Evolutionary conservation across 1,284 basidiomycete species (phyloP).

Genomic region (Ceratobasidium sp.): DNA sequence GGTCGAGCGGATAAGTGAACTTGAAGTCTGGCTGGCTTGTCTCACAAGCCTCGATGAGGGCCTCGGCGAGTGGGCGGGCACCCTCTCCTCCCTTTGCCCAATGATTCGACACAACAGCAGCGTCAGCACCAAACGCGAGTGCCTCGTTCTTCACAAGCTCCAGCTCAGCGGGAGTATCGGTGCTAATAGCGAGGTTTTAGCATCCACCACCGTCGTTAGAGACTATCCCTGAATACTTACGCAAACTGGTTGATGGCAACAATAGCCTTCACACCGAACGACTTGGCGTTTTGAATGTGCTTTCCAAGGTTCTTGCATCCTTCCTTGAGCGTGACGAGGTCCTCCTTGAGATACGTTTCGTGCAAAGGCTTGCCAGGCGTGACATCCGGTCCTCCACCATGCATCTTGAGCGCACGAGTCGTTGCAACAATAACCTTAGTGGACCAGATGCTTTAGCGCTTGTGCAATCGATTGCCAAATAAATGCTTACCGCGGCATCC

Average conservation of each 20-base stretch:
- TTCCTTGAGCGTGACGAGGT: constrained; percentile 87
- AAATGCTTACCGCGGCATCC: constrained; percentile 68
- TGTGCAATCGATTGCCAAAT: too few relatives aligned
- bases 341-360: constrained; percentile 94
- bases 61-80: constrained; percentile 85
- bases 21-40: constrained; percentile 79
- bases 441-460: not conserved
- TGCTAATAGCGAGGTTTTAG: constrained; percentile 56
- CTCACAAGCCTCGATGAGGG: constrained; percentile 85
- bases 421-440: constrained; percentile 88
- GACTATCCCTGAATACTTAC: constrained; percentile 58
- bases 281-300: constrained; percentile 95
- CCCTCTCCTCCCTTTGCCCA: constrained; percentile 95
- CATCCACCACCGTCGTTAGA: not conserved
- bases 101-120: constrained; percentile 94
- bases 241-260: constrained; percentile 96
- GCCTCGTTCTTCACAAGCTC: constrained; percentile 84
- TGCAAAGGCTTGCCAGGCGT: constrained; percentile 94
- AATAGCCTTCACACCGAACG: constrained; percentile 96
- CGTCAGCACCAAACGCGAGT: constrained; percentile 88
- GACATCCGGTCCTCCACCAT: constrained; percentile 97
- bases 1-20: constrained; percentile 88
- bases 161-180: constrained; percentile 91
- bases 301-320: constrained; percentile 93
- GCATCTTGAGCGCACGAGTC: constrained; percentile 98